Base-by-base conservation (phyloP, 352 stramenopile species). In the Albugo candida region DNA sequence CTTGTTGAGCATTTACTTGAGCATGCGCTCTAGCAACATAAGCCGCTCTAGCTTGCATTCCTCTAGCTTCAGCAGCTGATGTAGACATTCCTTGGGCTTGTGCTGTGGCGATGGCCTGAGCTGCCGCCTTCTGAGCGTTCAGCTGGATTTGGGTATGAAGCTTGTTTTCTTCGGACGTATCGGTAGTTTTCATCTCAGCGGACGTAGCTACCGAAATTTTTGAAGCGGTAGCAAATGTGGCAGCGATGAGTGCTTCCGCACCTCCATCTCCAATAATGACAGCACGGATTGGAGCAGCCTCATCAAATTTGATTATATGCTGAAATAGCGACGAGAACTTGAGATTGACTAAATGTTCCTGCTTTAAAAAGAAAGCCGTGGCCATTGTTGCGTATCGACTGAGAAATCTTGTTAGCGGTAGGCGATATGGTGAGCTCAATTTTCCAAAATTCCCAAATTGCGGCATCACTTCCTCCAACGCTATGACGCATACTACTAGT, bases 311-410 rank as follows among this genome's bases (percentile, higher is more conserved):
- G 34, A 99, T 57, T 14, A 99, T 58, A 47, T 94, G 79, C 54
- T 94, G 81, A 51, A 98, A 97, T 5, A 98, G 73, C 45, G 84
- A 86, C 43, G 76, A 93, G 48, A 96, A 96, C 40, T 91, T 77
- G 17, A 76, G 53, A 47, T 93, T 70, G 12, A 79, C 60, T 45
- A 94, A 58, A 31, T 81, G 70, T 10, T 93, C 72, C 6, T 68
- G 69, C 49, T 91, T 89, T 6, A 94, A 46, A 51, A 97, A 96
- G 52, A 80, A 92, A 17, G 86, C 63, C 34, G 94, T 67, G 1
- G 74, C 61, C 40, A 78, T 71, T 11, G 81, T 68, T 16, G 82
- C 67, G 58, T 96, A 94, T 18, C 83, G 83, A 59, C 96, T 97
- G 51, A 97, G 68, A 47, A 96, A 97, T 35, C 67, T 67, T 6